Conservation (phyloP, 1,284 basidiomycete genomes). For the Trichosporon sp. region DNA sequence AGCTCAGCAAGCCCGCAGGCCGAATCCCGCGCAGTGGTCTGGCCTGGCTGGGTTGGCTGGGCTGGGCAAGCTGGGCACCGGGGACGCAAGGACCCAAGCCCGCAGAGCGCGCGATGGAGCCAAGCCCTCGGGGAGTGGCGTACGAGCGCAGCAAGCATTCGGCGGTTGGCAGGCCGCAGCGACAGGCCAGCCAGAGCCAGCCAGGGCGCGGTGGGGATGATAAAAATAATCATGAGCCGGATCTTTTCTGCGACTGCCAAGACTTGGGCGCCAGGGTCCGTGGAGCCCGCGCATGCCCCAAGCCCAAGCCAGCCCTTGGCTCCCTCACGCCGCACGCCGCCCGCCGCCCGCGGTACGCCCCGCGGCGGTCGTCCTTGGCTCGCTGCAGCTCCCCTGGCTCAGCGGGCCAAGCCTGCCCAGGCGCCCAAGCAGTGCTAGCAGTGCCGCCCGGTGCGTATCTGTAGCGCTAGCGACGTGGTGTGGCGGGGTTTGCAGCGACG, state of each 20-base stretch:
- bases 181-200: too few relatives aligned
- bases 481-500: background rate
- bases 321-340: too few relatives aligned
- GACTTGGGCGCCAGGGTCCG: background rate
- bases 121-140: background rate
- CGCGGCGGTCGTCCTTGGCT: background rate
- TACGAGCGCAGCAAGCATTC: background rate
- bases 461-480: too few relatives aligned
- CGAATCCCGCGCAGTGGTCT: background rate
- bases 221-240: conserved; percentile 4
- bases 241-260: background rate
- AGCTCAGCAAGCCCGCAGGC: background rate
- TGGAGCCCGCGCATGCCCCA: conserved; percentile 2
- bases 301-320: background rate
- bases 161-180: too few relatives aligned
- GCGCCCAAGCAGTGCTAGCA: background rate
- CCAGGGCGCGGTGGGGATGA: background rate
- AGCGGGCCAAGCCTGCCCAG: background rate
- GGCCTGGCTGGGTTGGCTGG: background rate
- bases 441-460: too few relatives aligned
- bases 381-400: too few relatives aligned
- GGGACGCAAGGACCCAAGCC: background rate
- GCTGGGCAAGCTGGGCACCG: background rate
- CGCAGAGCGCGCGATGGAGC: background rate
- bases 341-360: too few relatives aligned